Percentiles rank a stretch among this genome's conserved stretches.
These are phyloP conservation scores for Pyrus pyrifolia DNA, from an alignment of 306 rosid species.

Conservation along the genomic window DNA sequence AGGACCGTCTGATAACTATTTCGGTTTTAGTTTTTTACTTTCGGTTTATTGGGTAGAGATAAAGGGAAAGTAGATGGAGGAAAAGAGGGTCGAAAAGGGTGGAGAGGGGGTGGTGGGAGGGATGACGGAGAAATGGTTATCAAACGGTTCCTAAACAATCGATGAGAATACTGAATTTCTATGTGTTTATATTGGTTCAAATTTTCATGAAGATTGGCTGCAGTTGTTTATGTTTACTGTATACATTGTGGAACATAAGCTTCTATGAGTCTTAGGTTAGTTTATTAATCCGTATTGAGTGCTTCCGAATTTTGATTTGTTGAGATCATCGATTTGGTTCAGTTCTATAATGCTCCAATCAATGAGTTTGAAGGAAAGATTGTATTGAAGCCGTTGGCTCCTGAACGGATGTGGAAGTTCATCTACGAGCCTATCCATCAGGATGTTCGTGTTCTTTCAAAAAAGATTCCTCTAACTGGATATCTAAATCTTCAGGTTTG, in stretches of 20 bases:
- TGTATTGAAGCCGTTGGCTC: slow-evolving; percentile 76
- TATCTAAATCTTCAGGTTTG: slow-evolving; percentile 86
- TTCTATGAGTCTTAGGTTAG: not conserved
- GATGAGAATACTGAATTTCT: not conserved
- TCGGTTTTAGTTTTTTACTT: not conserved
- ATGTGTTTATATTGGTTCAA: not conserved
- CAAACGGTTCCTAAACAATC: not conserved
- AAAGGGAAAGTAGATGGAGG: not conserved
- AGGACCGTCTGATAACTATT: not conserved
- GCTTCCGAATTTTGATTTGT: not conserved
- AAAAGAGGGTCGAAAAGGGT: not conserved
- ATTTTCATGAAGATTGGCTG: not conserved
- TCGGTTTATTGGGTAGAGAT: not conserved
- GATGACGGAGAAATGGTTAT: not conserved
- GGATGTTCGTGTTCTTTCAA: slow-evolving; percentile 74
- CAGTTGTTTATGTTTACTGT: not conserved
- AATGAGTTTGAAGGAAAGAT: slow-evolving; percentile 78
- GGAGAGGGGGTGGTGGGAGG: not conserved
- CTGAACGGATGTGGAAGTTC: slow-evolving; percentile 77
- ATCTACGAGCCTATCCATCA: slow-evolving; percentile 68
- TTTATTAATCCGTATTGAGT: not conserved
- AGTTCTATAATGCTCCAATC: slow-evolving; percentile 84
- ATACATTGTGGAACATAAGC: not conserved
- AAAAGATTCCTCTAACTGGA: slow-evolving; percentile 78
- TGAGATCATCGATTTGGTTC: slow-evolving; percentile 21